These are phyloP conservation scores for Danielia oregonensis DNA, from an alignment of 805 yeast genomes.

Conservation along the genomic window DNA sequence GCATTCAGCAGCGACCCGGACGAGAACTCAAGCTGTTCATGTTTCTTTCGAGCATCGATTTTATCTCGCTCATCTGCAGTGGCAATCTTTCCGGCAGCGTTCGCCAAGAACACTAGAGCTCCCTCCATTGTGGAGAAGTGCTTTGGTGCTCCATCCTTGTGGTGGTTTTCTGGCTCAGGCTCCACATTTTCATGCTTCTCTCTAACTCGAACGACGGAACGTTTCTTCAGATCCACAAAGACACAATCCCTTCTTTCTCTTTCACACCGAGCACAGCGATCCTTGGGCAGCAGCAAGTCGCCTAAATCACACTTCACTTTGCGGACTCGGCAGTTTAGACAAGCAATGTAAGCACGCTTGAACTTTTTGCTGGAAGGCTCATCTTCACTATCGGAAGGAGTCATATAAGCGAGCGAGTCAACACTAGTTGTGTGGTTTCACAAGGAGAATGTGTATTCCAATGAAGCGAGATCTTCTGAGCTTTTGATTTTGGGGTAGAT, in stretches of 20 bases:
- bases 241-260: conserved; percentile 82
- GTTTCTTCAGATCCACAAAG: conserved; percentile 39
- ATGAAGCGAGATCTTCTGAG: no score
- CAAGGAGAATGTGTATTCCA: no score
- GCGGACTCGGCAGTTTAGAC: conserved; percentile 77
- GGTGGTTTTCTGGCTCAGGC: conserved; percentile 1
- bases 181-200: background rate
- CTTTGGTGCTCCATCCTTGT: conserved; percentile 3
- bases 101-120: conserved; percentile 68
- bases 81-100: conserved; percentile 76
- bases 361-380: conserved; percentile 25
- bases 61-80: conserved; percentile 63
- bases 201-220: conserved; percentile 7
- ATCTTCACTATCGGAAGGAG: background rate
- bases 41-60: conserved; percentile 49
- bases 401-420: background rate
- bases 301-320: conserved; percentile 89
- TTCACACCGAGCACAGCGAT: conserved; percentile 80
- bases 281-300: conserved; percentile 61
- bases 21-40: conserved; percentile 40
- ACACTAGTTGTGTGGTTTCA: background rate
- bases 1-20: background rate
- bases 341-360: conserved; percentile 74
- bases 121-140: conserved; percentile 49
- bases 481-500: no score